Evolutionary conservation across 352 stramenopile species (phyloP).

Genomic region (Phytophthora ohioensis): DNA sequence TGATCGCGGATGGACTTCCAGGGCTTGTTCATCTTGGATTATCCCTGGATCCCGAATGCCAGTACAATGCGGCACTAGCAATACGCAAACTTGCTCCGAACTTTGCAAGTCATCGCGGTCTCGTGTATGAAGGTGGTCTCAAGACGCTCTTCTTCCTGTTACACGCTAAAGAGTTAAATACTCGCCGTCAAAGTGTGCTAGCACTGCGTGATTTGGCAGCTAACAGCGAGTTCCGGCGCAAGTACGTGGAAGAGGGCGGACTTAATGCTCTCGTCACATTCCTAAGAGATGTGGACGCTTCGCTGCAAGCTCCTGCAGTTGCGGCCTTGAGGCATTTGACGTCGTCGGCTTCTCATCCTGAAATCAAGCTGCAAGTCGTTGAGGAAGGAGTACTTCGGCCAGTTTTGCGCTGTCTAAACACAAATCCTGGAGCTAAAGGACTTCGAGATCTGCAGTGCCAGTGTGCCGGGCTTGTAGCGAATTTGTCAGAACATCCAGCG

Average conservation of each 20-base stretch:
- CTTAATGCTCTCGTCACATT: conserved; percentile 91
- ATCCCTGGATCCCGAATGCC: conserved; percentile 92
- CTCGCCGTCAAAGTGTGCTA: conserved; percentile 89
- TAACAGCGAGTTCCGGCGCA: conserved; percentile 89
- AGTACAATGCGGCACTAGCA: conserved; percentile 95
- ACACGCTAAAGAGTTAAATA: conserved; percentile 92
- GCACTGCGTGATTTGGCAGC: conserved; percentile 92
- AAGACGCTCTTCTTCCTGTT: conserved; percentile 93
- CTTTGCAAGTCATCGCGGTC: conserved; percentile 84
- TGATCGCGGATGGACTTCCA: conserved; percentile 92
- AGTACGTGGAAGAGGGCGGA: conserved; percentile 90
- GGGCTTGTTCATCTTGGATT: conserved; percentile 93
- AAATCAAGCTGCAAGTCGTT: conserved; percentile 91
- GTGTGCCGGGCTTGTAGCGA: conserved; percentile 93
- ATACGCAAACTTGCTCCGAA: conserved; percentile 96
- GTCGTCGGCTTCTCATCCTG: conserved; percentile 57
- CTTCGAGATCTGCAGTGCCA: conserved; percentile 93
- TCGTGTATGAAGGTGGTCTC: conserved; percentile 91
- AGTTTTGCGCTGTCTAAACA: conserved; percentile 88
- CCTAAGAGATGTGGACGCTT: conserved; percentile 86
- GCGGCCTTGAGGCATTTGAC: conserved; percentile 93
- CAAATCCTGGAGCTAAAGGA: conserved; percentile 66
- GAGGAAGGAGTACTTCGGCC: conserved; percentile 84
- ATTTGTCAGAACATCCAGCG: conserved; percentile 92
- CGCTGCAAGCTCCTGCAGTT: conserved; percentile 90